Evolutionary conservation across 345 rosid species (phyloP), one percentile per base, ranked within the genome.

Genomic region (Lagerstroemia speciosa): DNA sequence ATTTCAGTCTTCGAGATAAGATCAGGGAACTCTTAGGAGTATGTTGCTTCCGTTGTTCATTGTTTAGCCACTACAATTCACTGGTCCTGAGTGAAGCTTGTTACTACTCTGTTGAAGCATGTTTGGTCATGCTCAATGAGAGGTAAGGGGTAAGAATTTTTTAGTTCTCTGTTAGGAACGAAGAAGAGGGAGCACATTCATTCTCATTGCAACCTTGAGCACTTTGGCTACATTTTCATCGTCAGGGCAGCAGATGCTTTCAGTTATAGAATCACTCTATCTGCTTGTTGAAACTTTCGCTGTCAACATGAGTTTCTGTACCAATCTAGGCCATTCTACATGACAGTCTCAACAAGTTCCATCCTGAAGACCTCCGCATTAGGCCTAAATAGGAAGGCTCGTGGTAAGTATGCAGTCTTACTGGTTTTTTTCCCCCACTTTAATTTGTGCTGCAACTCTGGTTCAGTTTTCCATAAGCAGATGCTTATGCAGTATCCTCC

Each of bases 311-410:
- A 40, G 41, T 64, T 64, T 19, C 27, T 64, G 11, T 32, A 62
- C 45, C 6, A 37, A 26, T 19, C 50, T 69, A 91, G 99, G 97
- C 93, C 71, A 86, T 94, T 69, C 97, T 91, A 17, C 83, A 85
- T 71, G 89, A 86, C 12, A 78, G 88, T 61, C 87, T 94, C 71
- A 83, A 86, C 40, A 79, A 75, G 68, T 83, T 85, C 74, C 85
- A 91, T 45, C 99, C 99, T 14, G 87, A 83, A 74, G 97, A 94
- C 83, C 82, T 72, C 72, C 99, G 91, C 75, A 83, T 80, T 36
- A 82, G 88, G 78, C 86, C 83, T 74, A 94, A n/a, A 76, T 57
- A 97, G 99, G 67, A 89, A 95, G 81, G 87, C 91, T 81, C 95
- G 97, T 45, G 88, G 99, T 94, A 68, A 80, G 90, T 62, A 37